These are phyloP conservation scores for Penicillium turbatum DNA, from an alignment of 495 filamentous ascomycete genomes.

Conservation along the genomic window DNA sequence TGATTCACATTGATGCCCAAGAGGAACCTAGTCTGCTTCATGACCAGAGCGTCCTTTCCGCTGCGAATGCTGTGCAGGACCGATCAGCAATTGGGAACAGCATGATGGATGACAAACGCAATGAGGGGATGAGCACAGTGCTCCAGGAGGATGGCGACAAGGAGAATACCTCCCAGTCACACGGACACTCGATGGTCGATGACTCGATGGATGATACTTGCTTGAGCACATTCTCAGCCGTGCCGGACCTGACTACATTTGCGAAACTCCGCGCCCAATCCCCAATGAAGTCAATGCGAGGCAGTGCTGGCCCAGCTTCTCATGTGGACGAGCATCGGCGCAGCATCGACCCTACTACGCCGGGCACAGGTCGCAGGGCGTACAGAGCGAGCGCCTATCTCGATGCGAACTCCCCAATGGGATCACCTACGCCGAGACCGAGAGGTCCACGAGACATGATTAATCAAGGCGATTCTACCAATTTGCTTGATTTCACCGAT, in stretches of 20 bases:
- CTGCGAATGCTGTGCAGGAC: slow-evolving; percentile 14
- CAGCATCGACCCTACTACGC: slow-evolving; percentile 31
- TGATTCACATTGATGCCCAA: slow-evolving; percentile 30
- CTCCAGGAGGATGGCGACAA: slow-evolving; percentile 29
- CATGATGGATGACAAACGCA: slow-evolving; percentile 38
- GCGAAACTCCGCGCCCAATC: slow-evolving; percentile 61
- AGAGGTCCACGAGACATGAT: slow-evolving; percentile 55
- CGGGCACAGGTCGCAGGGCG: slow-evolving; percentile 30
- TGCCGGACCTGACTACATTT: slow-evolving; percentile 86
- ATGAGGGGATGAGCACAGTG: slow-evolving; percentile 46
- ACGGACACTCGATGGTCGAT: slow-evolving; percentile 24
- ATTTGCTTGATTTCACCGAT: slow-evolving; percentile 82
- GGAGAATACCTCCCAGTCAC: slow-evolving; percentile 20
- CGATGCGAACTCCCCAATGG: slow-evolving; percentile 38
- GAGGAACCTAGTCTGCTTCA: slow-evolving; percentile 29
- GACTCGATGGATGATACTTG: slow-evolving; percentile 69
- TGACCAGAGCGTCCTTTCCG: slow-evolving; percentile 21
- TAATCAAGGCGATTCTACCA: slow-evolving; percentile 33
- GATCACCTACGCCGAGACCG: slow-evolving; percentile 58
- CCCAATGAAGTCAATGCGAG: slow-evolving; percentile 43
- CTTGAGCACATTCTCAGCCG: slow-evolving; percentile 80
- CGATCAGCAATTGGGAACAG: slow-evolving; percentile 30
- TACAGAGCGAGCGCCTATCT: slow-evolving; percentile 30
- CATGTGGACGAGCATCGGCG: slow-evolving; percentile 15
- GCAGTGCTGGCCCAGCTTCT: slow-evolving; percentile 29